phyloP scores from a whole-genome alignment of 1,284 basidiomycete genomes.

The Apiotrichum sp. region DNA sequence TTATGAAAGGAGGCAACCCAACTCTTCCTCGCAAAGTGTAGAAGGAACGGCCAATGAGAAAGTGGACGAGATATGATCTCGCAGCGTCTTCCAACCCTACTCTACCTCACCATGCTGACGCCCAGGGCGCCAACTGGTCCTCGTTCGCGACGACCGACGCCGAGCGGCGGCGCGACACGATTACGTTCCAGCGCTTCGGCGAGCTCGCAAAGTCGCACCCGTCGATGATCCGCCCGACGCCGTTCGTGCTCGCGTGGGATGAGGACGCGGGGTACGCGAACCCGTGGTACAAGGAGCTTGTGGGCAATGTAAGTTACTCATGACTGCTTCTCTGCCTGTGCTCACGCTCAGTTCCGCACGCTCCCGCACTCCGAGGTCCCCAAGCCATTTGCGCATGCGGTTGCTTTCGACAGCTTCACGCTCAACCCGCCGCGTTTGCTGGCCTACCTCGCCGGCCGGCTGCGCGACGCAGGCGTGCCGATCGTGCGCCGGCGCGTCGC shows the following conservation, averaged over 20 bases:
- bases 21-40: too few relatives aligned
- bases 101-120: too few relatives aligned
- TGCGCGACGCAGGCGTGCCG: conserved; percentile 30
- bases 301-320: conserved; percentile 49
- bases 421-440: conserved; percentile 46
- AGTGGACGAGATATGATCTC: too few relatives aligned
- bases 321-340: too few relatives aligned
- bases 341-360: conserved; percentile 24
- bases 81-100: too few relatives aligned
- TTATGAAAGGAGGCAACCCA: too few relatives aligned
- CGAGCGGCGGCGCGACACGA: conserved; percentile 45
- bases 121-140: conserved; percentile 62
- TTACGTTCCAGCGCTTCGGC: conserved; percentile 48
- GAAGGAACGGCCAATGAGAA: too few relatives aligned
- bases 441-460: conserved; percentile 30
- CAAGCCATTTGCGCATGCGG: conserved; percentile 23
- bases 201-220: conserved; percentile 51
- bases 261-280: conserved; percentile 27
- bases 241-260: conserved; percentile 48
- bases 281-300: conserved; percentile 55
- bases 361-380: conserved; percentile 13
- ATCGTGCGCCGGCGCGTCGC: conserved; percentile 37
- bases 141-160: conserved; percentile 51
- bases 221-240: conserved; percentile 45
- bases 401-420: conserved; percentile 42